These are phyloP conservation scores for Monosporozyma solicola DNA, from an alignment of 805 yeast species.

Conservation along the genomic window DNA sequence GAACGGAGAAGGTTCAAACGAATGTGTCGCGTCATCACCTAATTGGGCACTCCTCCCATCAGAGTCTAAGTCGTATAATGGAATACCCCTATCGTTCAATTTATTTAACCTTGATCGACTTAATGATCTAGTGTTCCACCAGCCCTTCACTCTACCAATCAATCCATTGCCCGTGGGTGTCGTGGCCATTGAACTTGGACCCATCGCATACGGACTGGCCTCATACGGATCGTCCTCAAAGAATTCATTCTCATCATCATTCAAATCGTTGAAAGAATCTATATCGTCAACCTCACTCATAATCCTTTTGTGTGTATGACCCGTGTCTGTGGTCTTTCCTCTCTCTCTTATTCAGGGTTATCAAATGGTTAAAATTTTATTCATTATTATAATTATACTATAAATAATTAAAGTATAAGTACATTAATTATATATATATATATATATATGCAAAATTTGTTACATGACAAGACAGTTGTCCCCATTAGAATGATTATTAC, in stretches of 20 bases:
- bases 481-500: constrained; percentile 6
- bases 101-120: not conserved
- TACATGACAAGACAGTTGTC: constrained; percentile 14
- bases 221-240: not conserved
- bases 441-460: not conserved
- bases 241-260: not conserved
- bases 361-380: too few species aligned
- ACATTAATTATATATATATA: not conserved
- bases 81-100: constrained; percentile 12
- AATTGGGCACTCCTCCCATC: constrained; percentile 10
- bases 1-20: constrained; percentile 2
- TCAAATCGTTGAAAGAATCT: not conserved
- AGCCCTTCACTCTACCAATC: not conserved
- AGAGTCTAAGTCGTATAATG: constrained; percentile 16
- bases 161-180: not conserved
- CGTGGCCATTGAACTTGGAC: too few species aligned
- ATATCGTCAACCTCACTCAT: not conserved
- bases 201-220: too few species aligned
- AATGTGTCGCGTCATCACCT: not conserved
- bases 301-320: not conserved
- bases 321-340: too few species aligned
- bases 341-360: too few species aligned
- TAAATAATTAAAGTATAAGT: not conserved
- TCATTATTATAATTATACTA: too few species aligned
- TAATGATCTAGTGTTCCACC: not conserved